Evolutionary conservation across 306 rosid species (phyloP), one percentile per base, ranked within the genome.

Genomic region (Alnus rubra): DNA sequence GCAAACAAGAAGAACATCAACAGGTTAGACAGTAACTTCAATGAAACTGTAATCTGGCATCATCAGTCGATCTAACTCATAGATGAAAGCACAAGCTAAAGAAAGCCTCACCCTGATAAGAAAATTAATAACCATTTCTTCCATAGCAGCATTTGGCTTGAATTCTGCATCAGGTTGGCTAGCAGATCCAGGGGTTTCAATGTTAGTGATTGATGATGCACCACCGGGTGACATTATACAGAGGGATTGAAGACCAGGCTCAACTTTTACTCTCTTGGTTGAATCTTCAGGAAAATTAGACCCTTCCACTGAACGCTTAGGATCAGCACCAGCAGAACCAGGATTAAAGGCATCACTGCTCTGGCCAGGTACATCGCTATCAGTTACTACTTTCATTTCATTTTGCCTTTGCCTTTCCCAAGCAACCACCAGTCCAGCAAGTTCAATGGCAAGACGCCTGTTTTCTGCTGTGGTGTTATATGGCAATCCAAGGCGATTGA

Each of bases 131-230:
- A 96, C 93, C 98, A 96, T 93, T 86, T 96, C 99, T 84, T 96
- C 99, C 99, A 93, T 96, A 31, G 99, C 99, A 85, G 99, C 99
- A 90, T 96, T 96, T 79, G 99, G 99, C 84, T 96, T 96, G 85
- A 96, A 96, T 82, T 96, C 99, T 83, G 93, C 99, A 82, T 96
- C 99, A 62, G 98, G 97, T 81, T 96, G 99, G 80, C 91, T 84
- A 69, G 93, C 69, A 82, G 96, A 92, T 81, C 99, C 99, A 31
- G 98, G 98, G 73, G 98, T 91, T 84, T 93, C 99, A 71, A 96
- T 87, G 83, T 90, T 93, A 23, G 99, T 87, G 74, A 96, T 90
- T 68, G 99, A 93, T 63, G 99, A 88, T 65, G 98, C 91, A 78
- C 98, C 96, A 74, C 99, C 96, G 14, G 99, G 98, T 37, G 99